Conservation (phyloP, 192 early-diverging fungal genomes). For the Backusella mclennaniae region DNA sequence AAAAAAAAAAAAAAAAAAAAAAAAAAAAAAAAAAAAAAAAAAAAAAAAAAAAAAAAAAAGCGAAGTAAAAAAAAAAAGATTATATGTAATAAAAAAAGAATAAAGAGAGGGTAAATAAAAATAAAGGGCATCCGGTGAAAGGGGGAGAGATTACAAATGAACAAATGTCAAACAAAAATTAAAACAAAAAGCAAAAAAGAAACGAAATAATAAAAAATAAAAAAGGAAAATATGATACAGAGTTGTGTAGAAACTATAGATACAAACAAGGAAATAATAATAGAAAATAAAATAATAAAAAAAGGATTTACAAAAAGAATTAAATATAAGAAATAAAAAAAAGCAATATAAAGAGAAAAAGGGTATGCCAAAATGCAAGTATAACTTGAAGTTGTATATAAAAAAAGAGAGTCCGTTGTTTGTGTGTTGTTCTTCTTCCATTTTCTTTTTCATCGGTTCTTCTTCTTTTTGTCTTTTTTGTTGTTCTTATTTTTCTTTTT, state of each 20-base stretch:
- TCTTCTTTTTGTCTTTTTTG: slow-evolving; percentile 6
- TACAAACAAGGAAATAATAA: not conserved
- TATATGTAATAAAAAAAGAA: not conserved
- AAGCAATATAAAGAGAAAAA: not conserved
- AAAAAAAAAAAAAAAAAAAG: too few species aligned
- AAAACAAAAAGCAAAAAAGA: slow-evolving; percentile 1
- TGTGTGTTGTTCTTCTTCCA: not conserved
- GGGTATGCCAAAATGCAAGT: not conserved
- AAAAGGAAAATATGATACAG: not conserved
- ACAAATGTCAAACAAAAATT: not conserved
- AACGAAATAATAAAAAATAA: not conserved
- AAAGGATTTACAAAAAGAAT: not conserved
- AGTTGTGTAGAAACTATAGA: not conserved
- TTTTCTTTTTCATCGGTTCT: slow-evolving; percentile 2
- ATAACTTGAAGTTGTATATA: not conserved
- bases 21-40: not conserved
- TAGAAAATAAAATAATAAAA: not conserved
- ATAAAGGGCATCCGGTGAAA: not conserved
- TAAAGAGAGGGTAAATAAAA: not conserved
- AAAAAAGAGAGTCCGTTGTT: not conserved
- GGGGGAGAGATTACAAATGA: not conserved
- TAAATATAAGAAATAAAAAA: slow-evolving; percentile 1
- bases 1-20: too few species aligned
- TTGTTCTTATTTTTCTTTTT: slow-evolving; percentile 3
- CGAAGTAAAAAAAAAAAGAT: not conserved